Percentiles rank a stretch among this genome's conserved stretches.
Evolutionary conservation across 805 yeast species (phyloP).

Genomic region (Komagataella ulmi): DNA sequence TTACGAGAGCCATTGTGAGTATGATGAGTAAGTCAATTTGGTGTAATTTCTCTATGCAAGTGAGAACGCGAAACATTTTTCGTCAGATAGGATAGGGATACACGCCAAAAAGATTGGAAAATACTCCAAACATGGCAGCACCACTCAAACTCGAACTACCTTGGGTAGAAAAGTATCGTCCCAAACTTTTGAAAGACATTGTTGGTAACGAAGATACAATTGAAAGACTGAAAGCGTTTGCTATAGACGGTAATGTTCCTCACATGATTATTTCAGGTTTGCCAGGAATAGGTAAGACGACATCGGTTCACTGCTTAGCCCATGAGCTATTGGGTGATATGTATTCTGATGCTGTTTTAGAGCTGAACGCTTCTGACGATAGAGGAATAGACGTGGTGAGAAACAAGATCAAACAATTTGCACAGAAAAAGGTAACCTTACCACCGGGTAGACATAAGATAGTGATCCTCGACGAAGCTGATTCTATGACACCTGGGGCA

Average conservation of each 20-base stretch:
- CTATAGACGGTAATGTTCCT: slow-evolving; percentile 91
- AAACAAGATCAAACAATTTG: slow-evolving; percentile 87
- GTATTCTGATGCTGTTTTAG: slow-evolving; percentile 74
- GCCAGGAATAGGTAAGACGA: slow-evolving; percentile 97
- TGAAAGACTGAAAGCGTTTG: slow-evolving; percentile 71
- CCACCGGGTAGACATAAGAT: slow-evolving; percentile 90
- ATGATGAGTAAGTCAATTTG: neutral
- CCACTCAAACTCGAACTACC: slow-evolving; percentile 1
- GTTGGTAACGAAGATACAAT: slow-evolving; percentile 92
- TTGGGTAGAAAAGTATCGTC: slow-evolving; percentile 95
- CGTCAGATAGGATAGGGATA: neutral
- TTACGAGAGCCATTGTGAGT: slow-evolving; percentile 28
- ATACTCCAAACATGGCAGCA: neutral
- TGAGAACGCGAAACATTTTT: neutral
- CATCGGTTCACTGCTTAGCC: slow-evolving; percentile 85
- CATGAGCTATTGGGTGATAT: slow-evolving; percentile 60
- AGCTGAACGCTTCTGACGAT: slow-evolving; percentile 92
- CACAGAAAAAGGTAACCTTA: slow-evolving; percentile 80
- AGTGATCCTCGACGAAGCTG: slow-evolving; percentile 89
- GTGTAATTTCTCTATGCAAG: neutral
- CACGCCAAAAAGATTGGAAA: neutral
- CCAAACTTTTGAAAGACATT: slow-evolving; percentile 62
- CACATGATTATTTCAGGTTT: slow-evolving; percentile 91
- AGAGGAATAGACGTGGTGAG: slow-evolving; percentile 96
- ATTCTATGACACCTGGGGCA: slow-evolving; percentile 94